Base-by-base conservation (phyloP, 148 eudicot genomes). In the Vaccinium darrowii region DNA sequence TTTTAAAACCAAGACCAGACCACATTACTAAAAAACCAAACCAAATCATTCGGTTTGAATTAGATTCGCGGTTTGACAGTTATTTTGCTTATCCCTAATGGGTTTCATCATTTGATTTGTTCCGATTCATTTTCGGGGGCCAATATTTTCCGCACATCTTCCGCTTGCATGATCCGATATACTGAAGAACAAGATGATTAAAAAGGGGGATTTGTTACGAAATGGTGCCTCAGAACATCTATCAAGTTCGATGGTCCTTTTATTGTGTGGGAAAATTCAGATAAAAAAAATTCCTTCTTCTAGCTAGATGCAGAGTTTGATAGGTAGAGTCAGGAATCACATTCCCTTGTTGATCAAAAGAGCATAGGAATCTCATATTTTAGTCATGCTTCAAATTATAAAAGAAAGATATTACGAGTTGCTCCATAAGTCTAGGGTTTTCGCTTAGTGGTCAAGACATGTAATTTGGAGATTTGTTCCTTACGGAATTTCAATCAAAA, bases 271-370 rank as follows among this genome's bases (percentile, higher is more conserved):
- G 23, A 27, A 57, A 54, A 53, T 79, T 78, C 81, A 36, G 39
- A 36, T 36, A 36, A 36, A 36, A 36, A 36, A 36, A 36, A 36
- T 2, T 36, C 39, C 67, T 9, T 25, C 25, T 19, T 62, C 67
- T 19, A 62, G 67, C 3, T 62, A 25, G 25, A 62, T 23, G 67
- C 21, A 56, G 21, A 57, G 82, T 79, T 56, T 79, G 82, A 8
- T 79, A 13, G 67, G 82, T 56, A n/a, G 67, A 56, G 69, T 33
- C 21, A 79, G 82, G 83, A 62, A 58, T 81, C 73, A 81, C 83
- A 81, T 81, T 81, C 72, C 71, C 33, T 39, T n/a, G 73, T 60
- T 39, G 73, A 76, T 76, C 79, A 43, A 76, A 36, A 36, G 72
- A 56, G 83, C 54, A 81, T 62, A 81, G 13, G 83, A 60, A 81